Base-by-base conservation (phyloP, 768 basidiomycete species). In the Lentinula lateritia region DNA sequence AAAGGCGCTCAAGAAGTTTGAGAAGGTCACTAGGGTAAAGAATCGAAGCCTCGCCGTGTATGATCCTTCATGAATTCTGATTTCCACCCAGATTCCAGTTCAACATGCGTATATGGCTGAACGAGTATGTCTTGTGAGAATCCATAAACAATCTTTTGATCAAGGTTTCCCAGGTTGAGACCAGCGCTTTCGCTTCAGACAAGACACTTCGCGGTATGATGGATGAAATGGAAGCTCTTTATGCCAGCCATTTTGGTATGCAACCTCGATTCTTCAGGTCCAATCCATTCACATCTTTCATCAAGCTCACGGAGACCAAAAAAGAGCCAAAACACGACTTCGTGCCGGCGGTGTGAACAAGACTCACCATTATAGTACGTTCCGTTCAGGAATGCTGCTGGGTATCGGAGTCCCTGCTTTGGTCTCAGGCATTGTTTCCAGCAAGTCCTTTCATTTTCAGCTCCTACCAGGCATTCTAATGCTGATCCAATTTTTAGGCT, bases 1-100 rank as follows among this genome's bases (percentile, higher is more conserved):
- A 32, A 94, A 94, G 70, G 87, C 87, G 0, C 70, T 94, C 61
- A 93, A 90, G 74, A 94, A 93, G 71, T 94, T 92, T 64, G 90
- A 89, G 68, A 95, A 92, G 70, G 74, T 82, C 4, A 89, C 93
- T 13, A 85, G 81, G 71, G 88, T 89, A 66, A 7, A 70, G 34
- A 36, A 50, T 52, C 41, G 9, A 34, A 32, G 28, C 34, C 46
- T 23, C 9, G 46, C 52, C 28, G 6, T 8, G 5, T 46, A 53
- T 35, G 10, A n/a, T 39, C 38, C 41, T 39, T 52, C 32, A 35
- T 35, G 15, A 28, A 39, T 48, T 53, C 58, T 57, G 36, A 56
- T 58, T 50, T 52, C 55, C 42, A 16, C n/a, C 13, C 55, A 90
- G 87, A 84, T 91, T 38, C 79, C 82, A 12, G 87, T 85, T 20